Evolutionary conservation across 139 green algal species (phyloP), one percentile per base, ranked within the genome.

Genomic region (Coelastrella sp.): DNA sequence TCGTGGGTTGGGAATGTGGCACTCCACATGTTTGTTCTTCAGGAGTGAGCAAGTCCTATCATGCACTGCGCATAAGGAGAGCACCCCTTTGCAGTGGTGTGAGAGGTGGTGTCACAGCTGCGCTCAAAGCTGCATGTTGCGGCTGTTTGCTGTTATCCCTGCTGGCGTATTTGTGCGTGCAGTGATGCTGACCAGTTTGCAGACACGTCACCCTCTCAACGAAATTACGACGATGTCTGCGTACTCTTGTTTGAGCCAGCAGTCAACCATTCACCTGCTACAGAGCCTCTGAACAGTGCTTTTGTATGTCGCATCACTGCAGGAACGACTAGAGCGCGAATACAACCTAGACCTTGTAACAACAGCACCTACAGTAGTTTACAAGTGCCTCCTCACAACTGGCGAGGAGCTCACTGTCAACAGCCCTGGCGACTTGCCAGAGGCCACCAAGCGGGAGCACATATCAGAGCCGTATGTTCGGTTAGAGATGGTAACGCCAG

Each of bases 251-350:
- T 47, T 0, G 32, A 71, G 3, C 64, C 64, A 71, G 64, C 68
- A 76, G 3, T 76, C 68, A 76, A 32, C 68, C 32, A 47, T 47
- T 47, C 32, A 47, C 32, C 32, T 47, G 32, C 32, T 47, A 47
- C 32, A 47, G 32, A 47, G 32, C 32, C 32, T 47, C 32, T 47
- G 32, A 47, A 47, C 32, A 47, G 32, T 47, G 32, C 32, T 71
- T 71, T 2, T 71, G 61, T 19, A 10, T 10, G 61, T 19, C 11
- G 8, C 20, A 0, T 5, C 8, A 75, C 19, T 91, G 75, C 95
- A 99, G 94, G 98, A 99, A 95, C 95, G 98, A 2, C 86, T 99
- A 58, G 98, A 99, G 96, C 95, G 98, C 19, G 98, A 99, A 95
- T 99, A 99, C 87, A 92, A 98, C 91, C 90, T 99, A 81, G 96